These are phyloP conservation scores for Ustilago xerochloae DNA, from an alignment of 1,284 basidiomycete genomes.

Conservation along the genomic window DNA sequence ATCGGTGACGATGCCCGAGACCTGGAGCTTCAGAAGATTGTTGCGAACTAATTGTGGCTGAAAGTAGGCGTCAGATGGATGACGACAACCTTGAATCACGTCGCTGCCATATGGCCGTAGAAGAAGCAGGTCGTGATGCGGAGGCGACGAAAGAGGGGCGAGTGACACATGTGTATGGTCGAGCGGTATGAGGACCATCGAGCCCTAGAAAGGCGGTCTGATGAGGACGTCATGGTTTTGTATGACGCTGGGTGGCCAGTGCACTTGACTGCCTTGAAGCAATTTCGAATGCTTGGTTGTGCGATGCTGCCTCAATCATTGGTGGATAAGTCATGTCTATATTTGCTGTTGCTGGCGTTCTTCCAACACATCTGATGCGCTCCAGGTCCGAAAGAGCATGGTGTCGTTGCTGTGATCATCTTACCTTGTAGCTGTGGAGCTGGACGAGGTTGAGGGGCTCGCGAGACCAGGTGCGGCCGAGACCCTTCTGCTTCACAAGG, in stretches of 20 bases:
- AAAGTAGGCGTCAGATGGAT: too few species aligned
- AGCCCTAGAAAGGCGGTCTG: too few species aligned
- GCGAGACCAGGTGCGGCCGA: slow-evolving; percentile 65
- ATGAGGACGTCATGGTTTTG: too few species aligned
- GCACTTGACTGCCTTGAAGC: not conserved
- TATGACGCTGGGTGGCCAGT: not conserved
- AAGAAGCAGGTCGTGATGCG: too few species aligned
- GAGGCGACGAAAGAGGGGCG: too few species aligned
- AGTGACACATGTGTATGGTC: too few species aligned
- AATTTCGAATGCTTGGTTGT: not conserved
- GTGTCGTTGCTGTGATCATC: slow-evolving; percentile 2
- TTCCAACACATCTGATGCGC: not conserved
- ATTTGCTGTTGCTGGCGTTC: not conserved
- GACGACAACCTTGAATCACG: too few species aligned
- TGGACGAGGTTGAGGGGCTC: slow-evolving; percentile 63
- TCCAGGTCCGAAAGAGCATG: not conserved
- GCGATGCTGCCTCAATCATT: not conserved
- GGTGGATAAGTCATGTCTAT: not conserved
- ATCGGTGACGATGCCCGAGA: not conserved
- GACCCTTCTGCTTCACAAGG: slow-evolving; percentile 67
- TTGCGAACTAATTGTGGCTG: too few species aligned
- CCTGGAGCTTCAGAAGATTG: not conserved
- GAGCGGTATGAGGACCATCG: too few species aligned
- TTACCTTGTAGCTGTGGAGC: slow-evolving; percentile 67
- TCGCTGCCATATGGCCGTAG: too few species aligned